These are phyloP conservation scores for Trichoderma harzianum DNA, from an alignment of 2,329 filamentous ascomycete species.

Conservation along the genomic window DNA sequence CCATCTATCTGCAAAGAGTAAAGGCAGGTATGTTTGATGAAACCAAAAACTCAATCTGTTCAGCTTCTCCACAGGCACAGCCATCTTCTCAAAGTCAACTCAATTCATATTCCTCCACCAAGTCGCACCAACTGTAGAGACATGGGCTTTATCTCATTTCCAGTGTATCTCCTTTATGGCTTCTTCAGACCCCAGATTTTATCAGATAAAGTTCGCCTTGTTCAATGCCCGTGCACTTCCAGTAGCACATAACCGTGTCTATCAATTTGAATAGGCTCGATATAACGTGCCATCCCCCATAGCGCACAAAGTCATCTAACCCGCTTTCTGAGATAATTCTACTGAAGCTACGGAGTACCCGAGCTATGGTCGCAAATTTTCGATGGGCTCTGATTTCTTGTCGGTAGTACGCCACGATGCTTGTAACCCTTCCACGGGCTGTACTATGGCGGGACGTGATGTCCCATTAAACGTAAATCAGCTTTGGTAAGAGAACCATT, in stretches of 20 bases:
- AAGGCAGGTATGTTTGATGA: neutral
- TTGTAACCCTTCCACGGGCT: too few species aligned
- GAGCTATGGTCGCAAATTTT: too few species aligned
- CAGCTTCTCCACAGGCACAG: neutral
- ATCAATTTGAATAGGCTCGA: neutral
- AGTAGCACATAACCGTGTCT: neutral
- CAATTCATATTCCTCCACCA: neutral
- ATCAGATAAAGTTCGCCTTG: neutral
- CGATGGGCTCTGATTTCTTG: too few species aligned
- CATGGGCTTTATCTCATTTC: neutral
- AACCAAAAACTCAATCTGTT: neutral
- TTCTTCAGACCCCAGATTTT: neutral
- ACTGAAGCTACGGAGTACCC: too few species aligned
- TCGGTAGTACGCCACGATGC: too few species aligned
- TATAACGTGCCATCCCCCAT: too few species aligned
- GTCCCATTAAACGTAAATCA: too few species aligned
- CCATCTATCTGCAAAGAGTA: neutral
- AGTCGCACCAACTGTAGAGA: neutral
- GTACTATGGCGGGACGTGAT: too few species aligned
- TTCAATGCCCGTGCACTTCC: neutral
- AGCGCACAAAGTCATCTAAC: too few species aligned
- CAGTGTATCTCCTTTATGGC: neutral
- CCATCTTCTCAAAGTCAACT: neutral
- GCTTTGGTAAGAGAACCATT: too few species aligned
- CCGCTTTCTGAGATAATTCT: too few species aligned